phyloP scores from a whole-genome alignment of 768 basidiomycete species.

The Pholiota microspora region DNA sequence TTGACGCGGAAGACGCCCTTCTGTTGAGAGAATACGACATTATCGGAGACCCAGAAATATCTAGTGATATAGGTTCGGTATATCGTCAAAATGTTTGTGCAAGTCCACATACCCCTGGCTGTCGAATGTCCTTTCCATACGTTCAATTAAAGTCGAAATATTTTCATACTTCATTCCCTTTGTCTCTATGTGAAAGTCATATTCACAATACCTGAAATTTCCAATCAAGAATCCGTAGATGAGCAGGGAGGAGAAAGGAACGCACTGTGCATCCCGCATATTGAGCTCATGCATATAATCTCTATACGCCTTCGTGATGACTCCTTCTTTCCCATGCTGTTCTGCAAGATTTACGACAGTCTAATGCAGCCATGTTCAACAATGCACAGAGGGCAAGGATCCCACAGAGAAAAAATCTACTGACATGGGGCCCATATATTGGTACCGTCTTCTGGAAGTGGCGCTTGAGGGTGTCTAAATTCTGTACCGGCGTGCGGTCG shows the following conservation, averaged over 20 bases:
- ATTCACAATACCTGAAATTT: slow-evolving; percentile 70
- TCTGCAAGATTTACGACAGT: slow-evolving; percentile 89
- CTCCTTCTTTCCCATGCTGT: slow-evolving; percentile 83
- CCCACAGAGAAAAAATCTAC: slow-evolving; percentile 2
- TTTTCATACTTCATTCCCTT: slow-evolving; percentile 98
- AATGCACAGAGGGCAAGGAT: no score
- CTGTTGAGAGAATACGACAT: slow-evolving; percentile 72
- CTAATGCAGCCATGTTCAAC: slow-evolving; percentile 33
- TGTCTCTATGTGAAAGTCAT: slow-evolving; percentile 93
- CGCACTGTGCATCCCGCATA: slow-evolving; percentile 57
- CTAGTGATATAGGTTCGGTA: no score
- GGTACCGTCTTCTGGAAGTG: slow-evolving; percentile 70
- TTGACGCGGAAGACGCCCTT: slow-evolving; percentile 87
- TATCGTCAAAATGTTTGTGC: no score
- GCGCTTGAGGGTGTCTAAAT: slow-evolving; percentile 63
- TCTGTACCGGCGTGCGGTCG: slow-evolving; percentile 72
- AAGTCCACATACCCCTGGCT: slow-evolving; percentile 82
- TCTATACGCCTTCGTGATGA: slow-evolving; percentile 75
- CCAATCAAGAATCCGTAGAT: neutral
- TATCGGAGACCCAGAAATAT: slow-evolving; percentile 80
- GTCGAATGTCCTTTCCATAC: slow-evolving; percentile 75
- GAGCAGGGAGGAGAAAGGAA: slow-evolving; percentile 5
- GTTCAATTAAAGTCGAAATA: slow-evolving; percentile 70
- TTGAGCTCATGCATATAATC: slow-evolving; percentile 61
- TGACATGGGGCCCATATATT: slow-evolving; percentile 79